Base-by-base conservation (phyloP, 257 asterid species). In the Fraxinus cuspidata region DNA sequence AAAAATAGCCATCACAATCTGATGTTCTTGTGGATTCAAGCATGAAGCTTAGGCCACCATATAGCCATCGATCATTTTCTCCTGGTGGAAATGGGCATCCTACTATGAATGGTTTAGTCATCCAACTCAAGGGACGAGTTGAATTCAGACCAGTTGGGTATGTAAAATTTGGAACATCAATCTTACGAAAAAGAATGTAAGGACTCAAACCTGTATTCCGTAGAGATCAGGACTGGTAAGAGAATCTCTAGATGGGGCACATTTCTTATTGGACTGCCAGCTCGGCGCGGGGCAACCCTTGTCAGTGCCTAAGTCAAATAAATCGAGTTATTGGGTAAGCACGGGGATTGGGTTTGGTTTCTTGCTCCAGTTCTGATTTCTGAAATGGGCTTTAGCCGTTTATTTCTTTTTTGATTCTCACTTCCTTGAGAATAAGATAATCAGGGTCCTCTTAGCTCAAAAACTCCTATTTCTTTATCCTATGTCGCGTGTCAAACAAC, bases 141-240 rank as follows among this genome's bases (percentile, higher is more conserved):
- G 19, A 13, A 44, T 44, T 12, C 5, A 13, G 51, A 44, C 16
- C 0, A 12, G 63, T 51, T 51, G 23, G 63, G 63, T 18, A 51
- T 13, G 56, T 47, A 47, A n/a, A 71, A 8, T 53, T 85, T 35
- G 88, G 81, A 67, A 74, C 76, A 53, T 69, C 82, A 5, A 37
- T 21, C 27, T 51, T 56, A 13, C 90, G 85, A 47, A 81, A 47
- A 1, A 87, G 74, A 35, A 71, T 64, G 40, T 85, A 71, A 53
- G 86, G 44, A 69, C 72, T 84, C 34, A 85, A 77, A 74, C 79
- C 85, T 27, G 79, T 78, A n/a, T 75, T 70, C 19, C 77, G 78
- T 78, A 72, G 68, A 80, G 92, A 85, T 77, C 82, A 53, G 75
- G 87, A 88, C 83, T 84, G 92, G 97, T 93, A 92, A 74, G 80